Percentiles rank a stretch among this genome's conserved stretches.
Evolutionary conservation across 2,329 filamentous ascomycete species (phyloP).

Genomic region (Penicillium digitatum): DNA sequence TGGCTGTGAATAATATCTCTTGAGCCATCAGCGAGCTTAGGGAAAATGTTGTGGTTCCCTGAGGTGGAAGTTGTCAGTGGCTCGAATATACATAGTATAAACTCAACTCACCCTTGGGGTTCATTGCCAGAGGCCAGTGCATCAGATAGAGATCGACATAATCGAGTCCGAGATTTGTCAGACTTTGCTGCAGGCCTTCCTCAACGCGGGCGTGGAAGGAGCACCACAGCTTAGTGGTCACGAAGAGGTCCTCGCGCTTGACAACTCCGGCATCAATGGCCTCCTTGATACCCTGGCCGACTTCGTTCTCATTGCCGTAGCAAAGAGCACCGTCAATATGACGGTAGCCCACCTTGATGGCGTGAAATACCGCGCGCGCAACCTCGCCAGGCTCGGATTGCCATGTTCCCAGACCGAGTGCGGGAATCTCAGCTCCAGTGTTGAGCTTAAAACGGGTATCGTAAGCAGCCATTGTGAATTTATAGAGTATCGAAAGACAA

Average conservation of each 20-base stretch:
- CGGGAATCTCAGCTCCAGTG: conserved; percentile 60
- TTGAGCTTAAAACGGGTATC: conserved; percentile 59
- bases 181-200: conserved; percentile 66
- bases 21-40: conserved; percentile 67
- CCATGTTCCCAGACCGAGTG: conserved; percentile 64
- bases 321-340: conserved; percentile 41
- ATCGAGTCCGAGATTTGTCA: conserved; percentile 69
- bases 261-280: conserved; percentile 65
- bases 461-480: conserved; percentile 48
- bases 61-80: neutral
- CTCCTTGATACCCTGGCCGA: conserved; percentile 71
- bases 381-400: conserved; percentile 59
- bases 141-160: conserved; percentile 79
- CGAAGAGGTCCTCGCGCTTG: conserved; percentile 74
- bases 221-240: conserved; percentile 82
- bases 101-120: conserved; percentile 58
- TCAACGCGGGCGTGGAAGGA: conserved; percentile 70
- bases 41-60: conserved; percentile 53
- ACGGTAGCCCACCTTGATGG: conserved; percentile 47
- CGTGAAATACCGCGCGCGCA: conserved; percentile 55
- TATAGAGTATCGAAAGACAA: neutral
- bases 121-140: conserved; percentile 79
- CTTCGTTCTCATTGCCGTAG: conserved; percentile 67
- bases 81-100: neutral
- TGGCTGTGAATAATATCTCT: conserved; percentile 67